Evolutionary conservation across 1,284 basidiomycete species (phyloP).

Genomic region (Heterobasidion occidentale): DNA sequence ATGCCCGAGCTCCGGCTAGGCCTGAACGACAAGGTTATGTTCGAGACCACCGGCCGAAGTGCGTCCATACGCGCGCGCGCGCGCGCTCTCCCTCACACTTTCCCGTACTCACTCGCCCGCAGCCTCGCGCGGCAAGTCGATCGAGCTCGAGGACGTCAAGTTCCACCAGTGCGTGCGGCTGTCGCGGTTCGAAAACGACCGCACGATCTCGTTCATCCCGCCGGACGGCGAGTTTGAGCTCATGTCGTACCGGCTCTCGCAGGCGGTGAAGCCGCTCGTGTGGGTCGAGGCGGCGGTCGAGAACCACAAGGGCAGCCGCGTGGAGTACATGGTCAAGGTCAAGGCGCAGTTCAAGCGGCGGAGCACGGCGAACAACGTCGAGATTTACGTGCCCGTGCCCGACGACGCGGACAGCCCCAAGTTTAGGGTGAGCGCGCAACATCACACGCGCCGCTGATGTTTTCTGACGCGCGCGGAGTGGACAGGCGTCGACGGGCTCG

Average conservation of each 20-base stretch:
- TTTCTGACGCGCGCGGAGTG: not conserved
- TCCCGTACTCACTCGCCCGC: not conserved
- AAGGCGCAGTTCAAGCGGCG: constrained; percentile 97
- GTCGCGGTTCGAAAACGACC: constrained; percentile 98
- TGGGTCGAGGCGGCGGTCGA: constrained; percentile 99
- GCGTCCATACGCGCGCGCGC: constrained; percentile 20
- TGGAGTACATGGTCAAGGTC: constrained; percentile 98
- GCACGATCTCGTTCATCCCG: constrained; percentile 98
- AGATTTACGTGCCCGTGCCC: constrained; percentile 96
- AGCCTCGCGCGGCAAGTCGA: constrained; percentile 95
- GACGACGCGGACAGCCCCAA: constrained; percentile 98
- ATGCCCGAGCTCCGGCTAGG: constrained; percentile 98
- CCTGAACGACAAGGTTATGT: constrained; percentile 89
- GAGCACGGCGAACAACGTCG: constrained; percentile 97
- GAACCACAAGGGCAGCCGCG: constrained; percentile 85
- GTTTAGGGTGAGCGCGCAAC: constrained; percentile 63
- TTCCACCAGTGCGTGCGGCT: constrained; percentile 99
- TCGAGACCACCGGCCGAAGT: constrained; percentile 82
- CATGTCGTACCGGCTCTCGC: constrained; percentile 95
- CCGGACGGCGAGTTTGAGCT: constrained; percentile 99
- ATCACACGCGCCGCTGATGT: not conserved
- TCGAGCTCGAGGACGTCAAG: constrained; percentile 99
- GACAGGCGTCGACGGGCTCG: constrained; percentile 80
- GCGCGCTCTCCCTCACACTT: constrained; percentile 8
- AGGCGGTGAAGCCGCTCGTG: constrained; percentile 94